Base-by-base conservation (phyloP, 139 green algal genomes). In the Coelastrella sp. region DNA sequence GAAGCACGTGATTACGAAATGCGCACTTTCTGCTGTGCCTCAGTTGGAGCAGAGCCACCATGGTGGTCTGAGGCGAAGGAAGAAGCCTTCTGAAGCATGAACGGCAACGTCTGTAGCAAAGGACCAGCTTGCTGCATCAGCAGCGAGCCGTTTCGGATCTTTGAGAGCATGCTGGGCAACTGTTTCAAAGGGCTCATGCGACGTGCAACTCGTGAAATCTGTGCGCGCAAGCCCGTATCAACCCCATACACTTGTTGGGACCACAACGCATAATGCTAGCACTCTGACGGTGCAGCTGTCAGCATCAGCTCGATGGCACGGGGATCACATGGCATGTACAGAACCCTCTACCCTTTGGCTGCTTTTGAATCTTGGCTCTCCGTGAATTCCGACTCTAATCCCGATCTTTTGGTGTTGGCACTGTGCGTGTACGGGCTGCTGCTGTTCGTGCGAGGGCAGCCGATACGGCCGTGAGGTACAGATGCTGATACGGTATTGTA, bases 21-120 rank as follows among this genome's bases (percentile, higher is more conserved):
- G 57, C 23, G 19, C 79, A 64, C 57, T 73, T 64, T 23, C 60
- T 13, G 58, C 57, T 64, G 22, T 23, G 79, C 79, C 68, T 32
- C 79, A 85, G 57, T 57, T 47, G 79, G 57, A 73, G 79, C 23
- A 13, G 57, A 57, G 61, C 58, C 22, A 47, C 57, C 23, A 13
- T 85, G 79, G 47, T 85, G 79, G 61, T 85, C 57, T 85, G 57
- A 85, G 56, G 79, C 79, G 19, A 64, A 85, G 3, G 57, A 47
- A 19, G 57, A 56, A 56, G 71, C 7, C 57, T 64, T 85, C 79
- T 61, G 61, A 56, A 85, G 54, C 79, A 85, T 85, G 17, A 8
- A 76, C 22, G 68, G 68, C 68, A 76, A 17, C 7, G 68, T 32
- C 7, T 23, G 68, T 10, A 76, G 16, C 8, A 76, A 32, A 6